Percentiles rank a stretch among this genome's conserved stretches.
phyloP scores from a whole-genome alignment of 2,329 filamentous ascomycete genomes.

The Penicillium sp. region DNA sequence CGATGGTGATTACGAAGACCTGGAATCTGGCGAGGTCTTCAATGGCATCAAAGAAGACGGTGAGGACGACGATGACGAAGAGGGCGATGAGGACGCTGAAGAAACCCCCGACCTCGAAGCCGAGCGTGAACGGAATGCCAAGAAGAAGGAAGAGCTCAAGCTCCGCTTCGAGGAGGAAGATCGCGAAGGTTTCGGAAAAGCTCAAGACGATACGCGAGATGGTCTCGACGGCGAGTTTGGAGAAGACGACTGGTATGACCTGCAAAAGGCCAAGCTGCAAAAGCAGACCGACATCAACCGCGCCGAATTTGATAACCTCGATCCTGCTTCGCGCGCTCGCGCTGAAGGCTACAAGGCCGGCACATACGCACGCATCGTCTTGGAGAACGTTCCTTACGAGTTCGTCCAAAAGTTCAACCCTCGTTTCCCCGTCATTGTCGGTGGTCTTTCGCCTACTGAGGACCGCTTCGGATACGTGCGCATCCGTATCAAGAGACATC shows the following conservation, averaged over 20 bases:
- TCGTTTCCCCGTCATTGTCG: constrained; percentile 80
- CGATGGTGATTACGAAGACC: constrained; percentile 80
- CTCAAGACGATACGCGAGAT: constrained; percentile 78
- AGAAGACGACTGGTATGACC: constrained; percentile 98
- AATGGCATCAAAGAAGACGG: constrained; percentile 45
- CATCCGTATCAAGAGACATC: constrained; percentile 92
- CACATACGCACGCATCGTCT: constrained; percentile 87
- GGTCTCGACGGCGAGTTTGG: constrained; percentile 74
- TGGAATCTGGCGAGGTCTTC: constrained; percentile 70
- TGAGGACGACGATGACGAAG: constrained; percentile 53
- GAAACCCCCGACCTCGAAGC: constrained; percentile 65
- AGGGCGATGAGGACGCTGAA: constrained; percentile 50
- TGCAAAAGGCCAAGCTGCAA: constrained; percentile 90
- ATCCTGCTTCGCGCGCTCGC: constrained; percentile 76
- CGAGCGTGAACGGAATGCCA: constrained; percentile 87
- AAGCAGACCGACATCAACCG: constrained; percentile 98
- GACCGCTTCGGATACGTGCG: constrained; percentile 95
- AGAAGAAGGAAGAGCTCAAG: constrained; percentile 90
- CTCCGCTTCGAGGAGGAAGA: constrained; percentile 97
- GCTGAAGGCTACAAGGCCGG: constrained; percentile 92
- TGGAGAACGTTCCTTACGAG: constrained; percentile 87
- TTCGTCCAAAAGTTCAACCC: constrained; percentile 83
- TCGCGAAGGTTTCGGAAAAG: constrained; percentile 82
- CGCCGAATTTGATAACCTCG: constrained; percentile 83
- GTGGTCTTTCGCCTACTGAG: constrained; percentile 89